Base-by-base conservation (phyloP, 1,284 basidiomycete genomes). In the Sanghuangporus baumii region DNA sequence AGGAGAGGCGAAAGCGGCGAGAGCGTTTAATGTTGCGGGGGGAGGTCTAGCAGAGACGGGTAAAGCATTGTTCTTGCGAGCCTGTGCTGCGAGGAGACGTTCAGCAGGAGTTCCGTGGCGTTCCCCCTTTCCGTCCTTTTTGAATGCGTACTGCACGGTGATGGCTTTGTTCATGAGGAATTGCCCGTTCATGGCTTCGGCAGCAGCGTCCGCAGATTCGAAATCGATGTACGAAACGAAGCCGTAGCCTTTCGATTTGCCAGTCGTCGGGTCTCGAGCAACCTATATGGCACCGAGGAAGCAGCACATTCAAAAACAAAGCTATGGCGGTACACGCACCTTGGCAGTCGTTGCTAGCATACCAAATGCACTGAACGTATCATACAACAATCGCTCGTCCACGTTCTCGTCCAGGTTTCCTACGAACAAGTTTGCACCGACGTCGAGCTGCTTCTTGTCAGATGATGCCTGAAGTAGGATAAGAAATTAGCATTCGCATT, bases 121-220 rank as follows among this genome's bases (percentile, higher is more conserved):
- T 75, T 99, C 96, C 65, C 96, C 95, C 74, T 98, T 98, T 61
- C 93, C 94, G 70, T 99, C 97, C 79, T 98, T 98, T 76, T 98
- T 98, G 83, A 98, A 96, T 3, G 96, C 96, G 73, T 97, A 98
- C 74, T 96, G 94, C 14, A 98, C 95, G 16, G 89, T 89, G 72
- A 98, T 93, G 63, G 95, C 91, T 75, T 97, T 97, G 81, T 98
- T 98, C 88, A 96, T 95, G 54, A 99, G 81, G 84, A 94, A 98
- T 72, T 99, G 96, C 55, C 88, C 87, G 71, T 98, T 96, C 93
- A 99, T 96, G 20, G 94, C 86, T 75, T 98, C 96, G 65, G 97
- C 86, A 4, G 97, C 96, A 16, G 93, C 93, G 74, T 99, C 97
- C 18, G 96, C 93, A 6, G 96, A 87, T 72, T 99, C 96, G 74